These are phyloP conservation scores for Ogataea polymorpha DNA, from an alignment of 805 yeast species.

Conservation along the genomic window DNA sequence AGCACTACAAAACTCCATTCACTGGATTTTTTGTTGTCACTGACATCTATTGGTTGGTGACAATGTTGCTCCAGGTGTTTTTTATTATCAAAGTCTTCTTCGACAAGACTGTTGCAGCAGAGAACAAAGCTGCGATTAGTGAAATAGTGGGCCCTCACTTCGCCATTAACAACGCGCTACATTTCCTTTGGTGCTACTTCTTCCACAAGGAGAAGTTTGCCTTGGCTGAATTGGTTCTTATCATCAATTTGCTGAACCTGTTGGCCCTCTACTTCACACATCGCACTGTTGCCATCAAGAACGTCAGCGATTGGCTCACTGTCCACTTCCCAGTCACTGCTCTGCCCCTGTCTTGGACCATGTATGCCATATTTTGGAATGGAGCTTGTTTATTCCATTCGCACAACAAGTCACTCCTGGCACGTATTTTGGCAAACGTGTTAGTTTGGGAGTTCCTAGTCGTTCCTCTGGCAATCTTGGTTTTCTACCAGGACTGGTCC, in stretches of 20 bases:
- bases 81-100: constrained; percentile 44
- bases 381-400: constrained; percentile 75
- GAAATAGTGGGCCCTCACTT: constrained; percentile 58
- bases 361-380: constrained; percentile 77
- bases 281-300: constrained; percentile 55
- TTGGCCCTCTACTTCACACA: constrained; percentile 53
- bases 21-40: constrained; percentile 50
- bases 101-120: constrained; percentile 21
- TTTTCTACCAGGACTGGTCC: constrained; percentile 67
- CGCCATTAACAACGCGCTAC: constrained; percentile 55
- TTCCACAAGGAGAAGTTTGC: constrained; percentile 60
- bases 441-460: constrained; percentile 75
- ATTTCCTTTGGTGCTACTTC: constrained; percentile 60
- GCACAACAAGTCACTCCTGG: constrained; percentile 46
- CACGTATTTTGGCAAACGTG: constrained; percentile 68
- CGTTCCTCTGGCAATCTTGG: constrained; percentile 56
- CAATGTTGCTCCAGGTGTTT: constrained; percentile 49
- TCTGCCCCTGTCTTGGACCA: constrained; percentile 70
- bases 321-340: constrained; percentile 68
- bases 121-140: constrained; percentile 33
- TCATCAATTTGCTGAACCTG: constrained; percentile 59
- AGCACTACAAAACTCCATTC: constrained; percentile 62
- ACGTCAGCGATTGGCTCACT: constrained; percentile 49
- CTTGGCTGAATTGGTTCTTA: constrained; percentile 53
- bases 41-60: constrained; percentile 56